Evolutionary conservation across 2,329 filamentous ascomycete species (phyloP).

Genomic region (Graphilbum ipis-grandicollis): DNA sequence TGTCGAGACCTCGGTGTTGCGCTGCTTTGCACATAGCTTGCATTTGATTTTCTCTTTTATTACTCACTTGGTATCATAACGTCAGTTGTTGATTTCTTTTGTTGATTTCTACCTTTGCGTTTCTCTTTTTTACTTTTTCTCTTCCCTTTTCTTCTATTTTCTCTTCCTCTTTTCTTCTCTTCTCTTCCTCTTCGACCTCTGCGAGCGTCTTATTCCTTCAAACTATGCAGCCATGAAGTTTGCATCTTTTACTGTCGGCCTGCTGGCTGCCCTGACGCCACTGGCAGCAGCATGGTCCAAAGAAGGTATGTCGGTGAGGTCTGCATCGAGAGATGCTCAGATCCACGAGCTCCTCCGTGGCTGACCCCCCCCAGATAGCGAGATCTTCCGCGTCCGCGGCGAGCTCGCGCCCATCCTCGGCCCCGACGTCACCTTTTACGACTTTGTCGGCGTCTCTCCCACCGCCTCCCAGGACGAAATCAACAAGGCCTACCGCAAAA

Average conservation of each 20-base stretch:
- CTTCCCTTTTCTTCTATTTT: background rate
- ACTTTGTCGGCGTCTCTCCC: slow-evolving; percentile 64
- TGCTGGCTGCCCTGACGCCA: slow-evolving; percentile 49
- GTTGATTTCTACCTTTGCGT: no score
- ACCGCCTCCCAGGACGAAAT: slow-evolving; percentile 72
- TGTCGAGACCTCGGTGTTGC: no score
- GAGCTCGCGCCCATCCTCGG: slow-evolving; percentile 67
- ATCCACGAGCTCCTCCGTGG: no score
- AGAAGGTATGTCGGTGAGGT: slow-evolving; percentile 68
- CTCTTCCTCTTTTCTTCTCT: background rate
- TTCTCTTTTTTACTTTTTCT: background rate
- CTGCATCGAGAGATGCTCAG: no score
- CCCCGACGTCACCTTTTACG: slow-evolving; percentile 73
- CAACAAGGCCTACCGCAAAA: slow-evolving; percentile 86
- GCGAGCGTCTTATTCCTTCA: background rate
- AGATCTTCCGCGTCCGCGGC: slow-evolving; percentile 91
- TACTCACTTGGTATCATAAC: no score
- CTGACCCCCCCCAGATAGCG: slow-evolving; percentile 32
- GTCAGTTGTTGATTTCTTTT: no score
- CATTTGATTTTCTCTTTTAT: no score
- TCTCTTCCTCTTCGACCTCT: background rate
- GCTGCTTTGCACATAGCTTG: no score
- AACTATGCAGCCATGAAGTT: slow-evolving; percentile 50
- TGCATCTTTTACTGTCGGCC: slow-evolving; percentile 46
- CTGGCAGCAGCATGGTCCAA: slow-evolving; percentile 67